Base-by-base conservation (phyloP, 208 protist genomes). In the Acanthamoeba quina region DNA sequence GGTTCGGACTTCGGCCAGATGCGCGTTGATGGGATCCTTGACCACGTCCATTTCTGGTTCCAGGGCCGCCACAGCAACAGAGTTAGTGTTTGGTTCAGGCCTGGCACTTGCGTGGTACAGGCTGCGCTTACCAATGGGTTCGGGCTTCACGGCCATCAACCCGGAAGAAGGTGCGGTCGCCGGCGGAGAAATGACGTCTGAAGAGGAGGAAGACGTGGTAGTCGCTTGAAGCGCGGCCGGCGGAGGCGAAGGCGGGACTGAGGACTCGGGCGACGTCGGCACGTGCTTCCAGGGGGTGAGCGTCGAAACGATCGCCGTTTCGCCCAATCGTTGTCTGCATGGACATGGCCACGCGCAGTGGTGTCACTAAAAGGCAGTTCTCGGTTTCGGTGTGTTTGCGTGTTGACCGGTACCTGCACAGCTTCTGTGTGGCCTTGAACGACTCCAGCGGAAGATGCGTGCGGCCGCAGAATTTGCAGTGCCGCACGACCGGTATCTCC, bases 401-500 rank as follows among this genome's bases (percentile, higher is more conserved):
- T 44, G 41, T 56, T 56, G 52, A 19, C 11, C 15, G 13, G 64
- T 70, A 70, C 64, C 64, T 29, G 49, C 76, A 85, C 26, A 85
- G 41, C 76, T 85, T 85, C 24, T 85, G 76, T 5, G 49, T 85
- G 76, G 47, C 37, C 76, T 85, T 85, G 37, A 85, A 85, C 76
- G 41, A 58, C 37, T 85, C 76, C 26, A 85, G 47, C 0, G 76
- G 76, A 24, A 60, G 76, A 3, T 85, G 76, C 49, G 76, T 58
- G 34, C 76, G 76, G 76, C 76, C 76, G 37, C 76, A 85, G 76
- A 85, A 85, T 34, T 85, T 85, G 76, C 76, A 85, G 49, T 85
- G 34, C 9, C 76, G 76, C 41, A 85, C 49, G 34, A 85, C 26
- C 24, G 49, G 47, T 15, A 85, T 60, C 41, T 85, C 76, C 49